These are phyloP conservation scores for Cyberlindnera americana DNA, from an alignment of 805 yeast species.

Conservation along the genomic window DNA sequence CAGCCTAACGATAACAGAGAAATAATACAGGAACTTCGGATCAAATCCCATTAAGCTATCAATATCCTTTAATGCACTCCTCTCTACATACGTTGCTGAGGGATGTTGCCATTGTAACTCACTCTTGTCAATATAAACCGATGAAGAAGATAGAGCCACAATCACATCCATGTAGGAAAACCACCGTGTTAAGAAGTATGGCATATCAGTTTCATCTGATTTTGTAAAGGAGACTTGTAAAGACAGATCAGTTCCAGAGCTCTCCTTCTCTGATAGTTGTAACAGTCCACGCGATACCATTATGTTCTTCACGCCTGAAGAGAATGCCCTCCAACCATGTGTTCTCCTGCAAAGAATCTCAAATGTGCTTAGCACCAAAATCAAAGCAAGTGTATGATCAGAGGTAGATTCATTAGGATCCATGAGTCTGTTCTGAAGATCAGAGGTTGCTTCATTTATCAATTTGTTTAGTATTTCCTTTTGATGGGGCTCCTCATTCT, in stretches of 20 bases:
- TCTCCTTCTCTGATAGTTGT: neutral
- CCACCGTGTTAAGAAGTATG: neutral
- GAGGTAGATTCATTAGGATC: neutral
- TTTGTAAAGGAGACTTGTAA: neutral
- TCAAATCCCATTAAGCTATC: neutral
- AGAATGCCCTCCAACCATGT: neutral
- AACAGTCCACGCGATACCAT: neutral
- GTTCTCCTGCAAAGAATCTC: neutral
- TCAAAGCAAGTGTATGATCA: neutral
- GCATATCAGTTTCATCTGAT: neutral
- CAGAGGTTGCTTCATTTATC: neutral
- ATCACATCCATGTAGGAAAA: neutral
- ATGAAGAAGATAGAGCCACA: neutral
- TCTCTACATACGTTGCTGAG: neutral
- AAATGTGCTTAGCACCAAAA: neutral
- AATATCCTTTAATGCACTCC: neutral
- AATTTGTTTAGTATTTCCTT: neutral
- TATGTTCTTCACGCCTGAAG: neutral
- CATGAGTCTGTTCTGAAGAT: neutral
- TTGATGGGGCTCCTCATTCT: neutral
- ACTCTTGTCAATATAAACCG: neutral
- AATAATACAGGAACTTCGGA: neutral
- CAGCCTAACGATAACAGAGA: neutral
- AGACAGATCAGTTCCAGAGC: no score
- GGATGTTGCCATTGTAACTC: no score